Evolutionary conservation across 179 eudicot species (phyloP).

Genomic region (Spergularia azorica): DNA sequence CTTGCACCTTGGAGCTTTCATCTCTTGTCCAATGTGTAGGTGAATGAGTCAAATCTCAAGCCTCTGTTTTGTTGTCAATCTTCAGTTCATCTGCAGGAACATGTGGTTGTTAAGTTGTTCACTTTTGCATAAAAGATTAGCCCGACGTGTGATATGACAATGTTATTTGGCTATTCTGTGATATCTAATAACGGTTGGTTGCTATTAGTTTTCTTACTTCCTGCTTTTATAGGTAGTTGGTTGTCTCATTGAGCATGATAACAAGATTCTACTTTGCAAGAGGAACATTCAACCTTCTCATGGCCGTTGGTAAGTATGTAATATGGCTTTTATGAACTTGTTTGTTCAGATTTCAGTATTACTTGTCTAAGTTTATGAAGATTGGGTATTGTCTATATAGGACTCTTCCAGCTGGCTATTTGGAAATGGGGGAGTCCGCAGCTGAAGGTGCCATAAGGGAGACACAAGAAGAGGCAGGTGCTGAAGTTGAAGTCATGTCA

Average conservation of each 20-base stretch:
- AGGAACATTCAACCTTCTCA: conserved; percentile 93
- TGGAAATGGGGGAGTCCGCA: conserved; percentile 99
- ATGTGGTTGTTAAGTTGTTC: background rate
- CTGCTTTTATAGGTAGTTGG: conserved; percentile 75
- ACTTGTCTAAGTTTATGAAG: background rate
- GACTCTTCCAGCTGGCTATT: conserved; percentile 98
- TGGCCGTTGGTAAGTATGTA: conserved; percentile 78
- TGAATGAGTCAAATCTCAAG: conserved; percentile 1
- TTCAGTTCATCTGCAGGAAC: background rate
- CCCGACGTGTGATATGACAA: background rate
- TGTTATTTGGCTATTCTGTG: background rate
- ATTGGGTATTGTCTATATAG: conserved; percentile 35
- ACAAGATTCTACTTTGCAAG: conserved; percentile 85
- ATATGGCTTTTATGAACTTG: background rate
- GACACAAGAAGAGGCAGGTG: conserved; percentile 92
- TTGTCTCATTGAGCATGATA: conserved; percentile 94
- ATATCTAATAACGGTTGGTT: background rate
- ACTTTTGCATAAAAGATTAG: background rate
- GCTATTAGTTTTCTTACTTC: background rate
- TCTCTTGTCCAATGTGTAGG: background rate
- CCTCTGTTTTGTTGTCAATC: background rate
- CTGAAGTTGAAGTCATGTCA: conserved; percentile 78
- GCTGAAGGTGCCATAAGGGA: conserved; percentile 91
- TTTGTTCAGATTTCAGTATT: too few species aligned
- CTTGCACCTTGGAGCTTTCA: conserved; percentile 1